Conservation (phyloP, 208 protist species). For the Wallacemonas sp. region DNA sequence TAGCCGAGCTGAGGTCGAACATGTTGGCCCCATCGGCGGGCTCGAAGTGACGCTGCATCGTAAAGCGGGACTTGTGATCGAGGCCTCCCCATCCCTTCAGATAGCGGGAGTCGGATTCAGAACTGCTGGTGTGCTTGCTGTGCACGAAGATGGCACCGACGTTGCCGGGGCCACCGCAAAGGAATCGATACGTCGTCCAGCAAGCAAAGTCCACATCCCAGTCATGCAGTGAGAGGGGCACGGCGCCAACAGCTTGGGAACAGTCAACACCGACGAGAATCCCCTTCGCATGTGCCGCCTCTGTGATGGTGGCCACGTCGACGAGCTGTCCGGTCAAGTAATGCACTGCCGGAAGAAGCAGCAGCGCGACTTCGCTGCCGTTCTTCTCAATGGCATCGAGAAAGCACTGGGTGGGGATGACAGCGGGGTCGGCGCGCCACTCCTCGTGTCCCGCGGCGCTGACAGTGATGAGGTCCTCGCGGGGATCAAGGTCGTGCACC, state of each 20-base stretch:
- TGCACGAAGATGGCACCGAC: conserved; percentile 93
- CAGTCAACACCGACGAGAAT: conserved; percentile 93
- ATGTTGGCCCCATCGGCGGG: conserved; percentile 62
- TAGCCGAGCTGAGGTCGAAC: conserved; percentile 81
- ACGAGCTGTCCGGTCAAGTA: conserved; percentile 94
- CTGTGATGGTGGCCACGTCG: conserved; percentile 91
- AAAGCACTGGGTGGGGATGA: conserved; percentile 82
- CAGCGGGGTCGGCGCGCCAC: conserved; percentile 15
- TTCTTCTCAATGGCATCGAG: conserved; percentile 74
- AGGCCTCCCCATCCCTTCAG: conserved; percentile 94
- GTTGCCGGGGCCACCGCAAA: conserved; percentile 92
- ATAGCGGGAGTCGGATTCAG: conserved; percentile 25
- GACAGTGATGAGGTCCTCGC: conserved; percentile 56
- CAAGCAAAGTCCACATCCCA: conserved; percentile 96
- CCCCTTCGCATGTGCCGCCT: conserved; percentile 71
- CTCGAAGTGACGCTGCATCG: conserved; percentile 63
- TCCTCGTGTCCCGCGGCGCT: conserved; percentile 48
- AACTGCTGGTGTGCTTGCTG: conserved; percentile 59
- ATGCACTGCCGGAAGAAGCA: conserved; percentile 91
- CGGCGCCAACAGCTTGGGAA: conserved; percentile 94
- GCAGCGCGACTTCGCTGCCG: conserved; percentile 84
- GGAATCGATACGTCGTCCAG: conserved; percentile 97
- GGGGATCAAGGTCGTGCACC: conserved; percentile 66
- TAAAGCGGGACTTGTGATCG: conserved; percentile 68
- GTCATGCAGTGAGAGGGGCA: conserved; percentile 92